These are phyloP conservation scores for Pseudoneurospora amorphoporcata DNA, from an alignment of 495 filamentous ascomycete species.

Conservation along the genomic window DNA sequence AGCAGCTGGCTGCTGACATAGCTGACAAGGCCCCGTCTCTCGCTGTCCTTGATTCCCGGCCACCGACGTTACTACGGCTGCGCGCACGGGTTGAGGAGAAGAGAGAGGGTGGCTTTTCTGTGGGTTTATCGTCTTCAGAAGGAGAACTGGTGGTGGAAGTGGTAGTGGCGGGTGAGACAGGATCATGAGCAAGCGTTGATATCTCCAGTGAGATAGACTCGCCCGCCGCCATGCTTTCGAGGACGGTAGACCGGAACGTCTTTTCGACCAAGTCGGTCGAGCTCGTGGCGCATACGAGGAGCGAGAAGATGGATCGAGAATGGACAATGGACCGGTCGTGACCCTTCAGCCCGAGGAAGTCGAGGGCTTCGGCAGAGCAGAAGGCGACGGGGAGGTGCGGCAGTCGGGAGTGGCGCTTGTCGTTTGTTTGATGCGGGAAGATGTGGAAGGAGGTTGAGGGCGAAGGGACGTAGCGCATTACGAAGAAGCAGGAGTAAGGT, in stretches of 20 bases:
- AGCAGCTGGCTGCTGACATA: background rate
- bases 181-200: background rate
- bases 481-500: slow-evolving; percentile 41
- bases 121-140: background rate
- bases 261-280: slow-evolving; percentile 20
- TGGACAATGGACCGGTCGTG: slow-evolving; percentile 25
- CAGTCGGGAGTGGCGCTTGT: background rate
- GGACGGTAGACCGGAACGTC: slow-evolving; percentile 29
- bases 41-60: slow-evolving; percentile 7
- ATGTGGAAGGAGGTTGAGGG: background rate
- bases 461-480: slow-evolving; percentile 11
- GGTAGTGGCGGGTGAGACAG: background rate
- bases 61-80: background rate
- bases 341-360: slow-evolving; percentile 31
- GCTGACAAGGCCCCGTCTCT: background rate
- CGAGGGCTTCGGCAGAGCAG: slow-evolving; percentile 23
- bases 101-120: background rate
- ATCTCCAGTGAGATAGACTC: slow-evolving; percentile 15
- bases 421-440: background rate
- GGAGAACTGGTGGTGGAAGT: background rate
- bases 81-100: slow-evolving; percentile 13
- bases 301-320: slow-evolving; percentile 40
- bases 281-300: slow-evolving; percentile 30
- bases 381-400: slow-evolving; percentile 13
- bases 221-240: slow-evolving; percentile 28